phyloP scores from a whole-genome alignment of 1,284 basidiomycete genomes.

The Exsudoporus floridanus region DNA sequence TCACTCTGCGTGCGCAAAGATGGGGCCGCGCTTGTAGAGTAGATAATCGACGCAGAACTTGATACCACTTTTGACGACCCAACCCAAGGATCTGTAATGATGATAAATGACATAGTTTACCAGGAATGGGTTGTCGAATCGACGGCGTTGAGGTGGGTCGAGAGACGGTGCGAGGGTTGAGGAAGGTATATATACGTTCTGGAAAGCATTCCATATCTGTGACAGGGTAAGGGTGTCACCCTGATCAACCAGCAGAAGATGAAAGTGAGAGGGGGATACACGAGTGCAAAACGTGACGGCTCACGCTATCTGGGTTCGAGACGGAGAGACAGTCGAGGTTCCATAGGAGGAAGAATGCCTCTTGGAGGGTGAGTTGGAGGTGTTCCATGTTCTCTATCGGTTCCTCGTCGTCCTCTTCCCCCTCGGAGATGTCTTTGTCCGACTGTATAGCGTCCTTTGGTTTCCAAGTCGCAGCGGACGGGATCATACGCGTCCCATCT shows the following conservation, averaged over 20 bases:
- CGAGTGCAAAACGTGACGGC: conserved; percentile 15
- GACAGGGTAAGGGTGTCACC: conserved; percentile 50
- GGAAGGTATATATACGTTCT: conserved; percentile 40
- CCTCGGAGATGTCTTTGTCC: conserved; percentile 5
- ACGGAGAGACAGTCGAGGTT: conserved; percentile 84
- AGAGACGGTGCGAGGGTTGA: conserved; percentile 33
- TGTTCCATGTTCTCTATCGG: conserved; percentile 78
- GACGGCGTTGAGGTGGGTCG: conserved; percentile 37
- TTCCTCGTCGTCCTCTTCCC: conserved; percentile 41
- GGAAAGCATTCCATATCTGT: conserved; percentile 63
- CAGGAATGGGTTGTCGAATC: conserved; percentile 90
- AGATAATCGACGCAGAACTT: conserved; percentile 98
- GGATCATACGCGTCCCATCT: conserved; percentile 49
- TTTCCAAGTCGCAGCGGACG: conserved; percentile 77
- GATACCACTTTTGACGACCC: conserved; percentile 94
- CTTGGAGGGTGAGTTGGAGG: conserved; percentile 87
- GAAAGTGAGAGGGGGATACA: conserved; percentile 3
- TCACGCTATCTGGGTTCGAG: conserved; percentile 61
- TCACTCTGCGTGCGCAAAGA: conserved; percentile 94
- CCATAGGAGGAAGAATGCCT: conserved; percentile 91
- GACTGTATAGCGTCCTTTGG: conserved; percentile 34
- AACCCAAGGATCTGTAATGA: conserved; percentile 96
- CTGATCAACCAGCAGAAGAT: conserved; percentile 35
- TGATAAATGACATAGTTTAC: conserved; percentile 91
- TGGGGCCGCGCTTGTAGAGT: conserved; percentile 92